phyloP scores from a whole-genome alignment of 2,329 filamentous ascomycete species.

The Emericellopsis cladophorae region DNA sequence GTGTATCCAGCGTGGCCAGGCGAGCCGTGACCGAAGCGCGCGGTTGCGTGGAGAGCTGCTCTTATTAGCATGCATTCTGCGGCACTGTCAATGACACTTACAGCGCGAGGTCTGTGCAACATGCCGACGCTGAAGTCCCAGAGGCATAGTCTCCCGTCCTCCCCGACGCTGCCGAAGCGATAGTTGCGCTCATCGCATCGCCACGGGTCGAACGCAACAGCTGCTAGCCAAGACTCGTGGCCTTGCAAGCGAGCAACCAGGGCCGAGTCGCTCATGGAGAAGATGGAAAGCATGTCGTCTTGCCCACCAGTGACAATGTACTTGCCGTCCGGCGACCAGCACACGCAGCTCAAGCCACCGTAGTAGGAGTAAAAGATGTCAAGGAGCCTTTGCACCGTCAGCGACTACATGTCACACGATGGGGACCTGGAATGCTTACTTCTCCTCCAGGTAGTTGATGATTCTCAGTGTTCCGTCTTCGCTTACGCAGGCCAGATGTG shows the following conservation, averaged over 20 bases:
- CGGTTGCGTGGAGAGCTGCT: neutral
- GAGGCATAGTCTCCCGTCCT: conserved; percentile 78
- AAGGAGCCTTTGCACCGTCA: conserved; percentile 45
- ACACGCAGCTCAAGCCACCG: conserved; percentile 82
- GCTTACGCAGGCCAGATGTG: conserved; percentile 77
- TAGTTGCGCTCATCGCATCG: conserved; percentile 92
- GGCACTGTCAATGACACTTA: conserved; percentile 29
- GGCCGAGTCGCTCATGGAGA: conserved; percentile 72
- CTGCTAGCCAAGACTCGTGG: conserved; percentile 90
- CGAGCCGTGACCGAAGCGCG: neutral
- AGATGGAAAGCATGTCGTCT: conserved; percentile 92
- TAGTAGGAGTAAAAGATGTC: conserved; percentile 88
- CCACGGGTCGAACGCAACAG: conserved; percentile 93
- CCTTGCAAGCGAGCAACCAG: conserved; percentile 89
- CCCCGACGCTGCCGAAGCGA: conserved; percentile 88
- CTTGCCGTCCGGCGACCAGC: conserved; percentile 94
- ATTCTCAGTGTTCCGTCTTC: conserved; percentile 85
- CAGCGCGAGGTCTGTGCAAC: conserved; percentile 80
- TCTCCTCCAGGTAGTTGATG: conserved; percentile 83
- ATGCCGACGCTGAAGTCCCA: conserved; percentile 99
- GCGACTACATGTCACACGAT: neutral
- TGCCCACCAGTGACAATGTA: conserved; percentile 93
- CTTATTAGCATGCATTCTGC: conserved; percentile 3
- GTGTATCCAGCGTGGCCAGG: neutral
- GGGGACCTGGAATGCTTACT: conserved; percentile 37